Base-by-base conservation (phyloP, 2,329 filamentous ascomycete genomes). In the Passalora sequoiae region DNA sequence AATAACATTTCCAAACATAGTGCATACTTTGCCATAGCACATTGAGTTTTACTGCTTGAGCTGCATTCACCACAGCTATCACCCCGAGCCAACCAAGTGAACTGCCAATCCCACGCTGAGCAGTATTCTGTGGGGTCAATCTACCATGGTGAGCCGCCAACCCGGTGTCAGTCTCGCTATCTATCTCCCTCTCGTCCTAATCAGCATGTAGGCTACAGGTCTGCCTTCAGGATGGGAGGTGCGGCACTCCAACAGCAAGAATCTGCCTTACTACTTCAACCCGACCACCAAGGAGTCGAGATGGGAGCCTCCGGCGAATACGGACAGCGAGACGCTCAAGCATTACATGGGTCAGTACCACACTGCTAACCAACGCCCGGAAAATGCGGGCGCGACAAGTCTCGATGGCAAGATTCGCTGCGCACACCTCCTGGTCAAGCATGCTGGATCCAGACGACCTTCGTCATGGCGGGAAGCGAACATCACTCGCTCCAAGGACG, bases 241-340 rank as follows among this genome's bases (percentile, higher is more conserved):
- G 63, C 88, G 92, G 66, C 88, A 94, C 72, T 95, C 88, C 68
- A 94, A 96, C 74, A 94, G 88, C 69, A 97, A 96, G 75, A 94
- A 94, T 71, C 84, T 97, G 25, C 92, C 92, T 27, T 98, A 98
- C 76, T 98, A 97, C 75, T 97, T 96, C 83, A 94, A 96, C 70
- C 74, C 84, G 33, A 72, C 70, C 56, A 86, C 88, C 52, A 91
- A 89, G 66, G 81, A 88, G 64, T 97, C 92, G 51, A 81, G 87
- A 69, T 98, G 92, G 92, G 92, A 97, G 65, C 91, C 92, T 3
- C 92, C 92, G 6, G 66, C 78, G 32, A 86, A 83, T 53, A 92
- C 89, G 57, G 87, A 98, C 69, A 86, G 86, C 45, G 89, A 96
- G 58, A 88, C 85, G 70, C 80, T 98, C 54, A 97, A 96, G 76